Evolutionary conservation across 768 basidiomycete genomes (phyloP).

Genomic region (Lactarius hatsudake): DNA sequence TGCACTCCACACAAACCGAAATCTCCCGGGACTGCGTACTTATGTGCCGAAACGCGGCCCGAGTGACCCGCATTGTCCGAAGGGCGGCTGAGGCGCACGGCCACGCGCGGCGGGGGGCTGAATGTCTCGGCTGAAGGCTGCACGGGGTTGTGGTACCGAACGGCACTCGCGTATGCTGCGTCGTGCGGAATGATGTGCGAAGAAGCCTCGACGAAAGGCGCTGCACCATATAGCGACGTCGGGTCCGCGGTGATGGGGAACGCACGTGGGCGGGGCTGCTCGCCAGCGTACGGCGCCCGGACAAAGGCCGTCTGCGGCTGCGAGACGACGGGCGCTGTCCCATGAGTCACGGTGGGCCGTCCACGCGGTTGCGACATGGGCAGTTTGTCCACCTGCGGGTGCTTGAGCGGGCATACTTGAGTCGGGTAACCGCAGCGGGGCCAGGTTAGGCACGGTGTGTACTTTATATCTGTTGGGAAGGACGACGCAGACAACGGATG

Average conservation of each 20-base stretch:
- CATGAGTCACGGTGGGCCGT: background rate
- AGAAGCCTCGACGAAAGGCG: background rate
- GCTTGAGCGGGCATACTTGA: conserved; percentile 9
- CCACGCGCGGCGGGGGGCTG: background rate
- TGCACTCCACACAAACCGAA: background rate
- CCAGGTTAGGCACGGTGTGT: conserved; percentile 18
- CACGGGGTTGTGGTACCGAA: conserved; percentile 5
- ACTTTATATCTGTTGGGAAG: conserved; percentile 8
- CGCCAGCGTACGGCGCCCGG: background rate
- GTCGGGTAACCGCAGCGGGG: conserved; percentile 16
- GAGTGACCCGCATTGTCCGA: background rate
- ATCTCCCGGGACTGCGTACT: background rate
- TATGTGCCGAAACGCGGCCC: background rate
- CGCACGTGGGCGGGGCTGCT: background rate
- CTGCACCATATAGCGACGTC: background rate
- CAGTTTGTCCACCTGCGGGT: conserved; percentile 13
- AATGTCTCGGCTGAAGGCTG: conserved; percentile 5
- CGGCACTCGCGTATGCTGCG: conserved; percentile 14
- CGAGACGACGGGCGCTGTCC: background rate
- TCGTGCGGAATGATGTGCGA: conserved; percentile 14
- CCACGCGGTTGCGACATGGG: background rate
- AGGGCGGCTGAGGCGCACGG: conserved; percentile 13
- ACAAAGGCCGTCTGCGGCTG: background rate
- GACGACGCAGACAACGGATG: background rate
- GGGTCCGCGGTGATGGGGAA: background rate